Conservation (phyloP, 1,284 basidiomycete species). For the Trametes sp. region DNA sequence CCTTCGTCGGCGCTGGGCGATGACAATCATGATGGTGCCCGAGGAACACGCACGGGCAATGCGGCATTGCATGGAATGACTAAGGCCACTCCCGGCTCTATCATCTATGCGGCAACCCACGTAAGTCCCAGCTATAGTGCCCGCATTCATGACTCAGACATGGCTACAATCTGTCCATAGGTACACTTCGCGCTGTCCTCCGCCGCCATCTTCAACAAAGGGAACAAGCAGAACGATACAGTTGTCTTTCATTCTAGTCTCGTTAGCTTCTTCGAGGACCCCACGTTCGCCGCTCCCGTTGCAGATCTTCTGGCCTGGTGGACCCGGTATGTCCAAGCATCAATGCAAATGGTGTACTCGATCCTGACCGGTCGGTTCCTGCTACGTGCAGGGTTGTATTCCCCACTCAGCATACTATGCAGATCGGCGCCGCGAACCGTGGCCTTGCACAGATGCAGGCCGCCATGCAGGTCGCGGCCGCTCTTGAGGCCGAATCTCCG, state of each 20-base stretch:
- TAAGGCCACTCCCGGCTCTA: not conserved
- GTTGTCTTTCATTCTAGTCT: not conserved
- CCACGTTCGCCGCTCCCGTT: not conserved
- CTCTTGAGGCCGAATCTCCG: too few relatives aligned
- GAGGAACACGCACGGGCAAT: constrained; percentile 2
- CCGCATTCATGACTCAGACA: not conserved
- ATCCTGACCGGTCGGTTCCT: too few relatives aligned
- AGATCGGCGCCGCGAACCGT: too few relatives aligned
- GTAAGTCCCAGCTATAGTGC: not conserved
- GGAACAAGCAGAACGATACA: not conserved
- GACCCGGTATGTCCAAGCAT: too few relatives aligned
- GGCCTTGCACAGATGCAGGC: too few relatives aligned
- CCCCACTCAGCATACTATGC: too few relatives aligned
- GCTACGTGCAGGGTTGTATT: too few relatives aligned
- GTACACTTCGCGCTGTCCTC: constrained; percentile 5
- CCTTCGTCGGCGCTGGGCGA: not conserved
- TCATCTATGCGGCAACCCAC: constrained; percentile 1
- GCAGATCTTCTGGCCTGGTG: not conserved
- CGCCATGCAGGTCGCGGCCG: too few relatives aligned
- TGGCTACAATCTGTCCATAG: too few relatives aligned
- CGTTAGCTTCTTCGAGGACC: constrained; percentile 1
- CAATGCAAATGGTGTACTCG: too few relatives aligned
- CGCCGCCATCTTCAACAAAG: constrained; percentile 1
- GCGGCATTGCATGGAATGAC: constrained; percentile 5
- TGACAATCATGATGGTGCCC: not conserved